Percentiles rank a stretch among this genome's conserved stretches.
Evolutionary conservation across 148 eudicot genomes (phyloP).

Genomic region (Persicaria maculosa): DNA sequence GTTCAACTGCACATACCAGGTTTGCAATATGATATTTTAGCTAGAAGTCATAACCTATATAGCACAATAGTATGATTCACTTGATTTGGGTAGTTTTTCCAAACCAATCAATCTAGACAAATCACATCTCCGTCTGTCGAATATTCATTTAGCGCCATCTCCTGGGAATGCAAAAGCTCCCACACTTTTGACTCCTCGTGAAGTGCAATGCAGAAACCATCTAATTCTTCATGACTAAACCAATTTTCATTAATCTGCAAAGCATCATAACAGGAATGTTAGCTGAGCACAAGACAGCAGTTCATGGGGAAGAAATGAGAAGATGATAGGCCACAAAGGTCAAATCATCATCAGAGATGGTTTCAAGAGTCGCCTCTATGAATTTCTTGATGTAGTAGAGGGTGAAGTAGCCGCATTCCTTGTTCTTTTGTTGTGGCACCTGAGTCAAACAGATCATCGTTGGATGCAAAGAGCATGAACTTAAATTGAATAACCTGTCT

Average conservation of each 20-base stretch:
- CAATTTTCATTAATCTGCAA: conserved; percentile 41
- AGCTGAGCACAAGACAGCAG: background rate
- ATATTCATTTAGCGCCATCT: too few relatives aligned
- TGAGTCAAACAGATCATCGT: conserved; percentile 16
- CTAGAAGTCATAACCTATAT: too few relatives aligned
- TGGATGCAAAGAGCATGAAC: background rate
- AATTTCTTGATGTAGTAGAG: conserved; percentile 49
- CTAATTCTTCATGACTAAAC: conserved; percentile 37
- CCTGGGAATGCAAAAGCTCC: too few relatives aligned
- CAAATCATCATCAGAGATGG: conserved; percentile 33
- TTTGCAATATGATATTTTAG: too few relatives aligned
- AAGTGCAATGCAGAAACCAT: conserved; percentile 28
- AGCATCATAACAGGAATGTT: background rate
- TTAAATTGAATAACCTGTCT: background rate
- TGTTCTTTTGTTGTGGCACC: conserved; percentile 57
- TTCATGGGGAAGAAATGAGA: background rate
- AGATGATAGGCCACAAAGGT: conserved; percentile 27
- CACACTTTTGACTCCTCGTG: conserved; percentile 8
- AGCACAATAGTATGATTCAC: too few relatives aligned
- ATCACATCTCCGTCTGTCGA: too few relatives aligned
- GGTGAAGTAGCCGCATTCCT: conserved; percentile 47
- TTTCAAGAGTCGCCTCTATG: conserved; percentile 37
- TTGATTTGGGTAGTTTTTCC: too few relatives aligned
- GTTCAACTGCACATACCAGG: too few relatives aligned
- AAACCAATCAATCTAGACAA: too few relatives aligned